Base-by-base conservation (phyloP, 495 filamentous ascomycete species). In the Annulohypoxylon maeteangense region DNA sequence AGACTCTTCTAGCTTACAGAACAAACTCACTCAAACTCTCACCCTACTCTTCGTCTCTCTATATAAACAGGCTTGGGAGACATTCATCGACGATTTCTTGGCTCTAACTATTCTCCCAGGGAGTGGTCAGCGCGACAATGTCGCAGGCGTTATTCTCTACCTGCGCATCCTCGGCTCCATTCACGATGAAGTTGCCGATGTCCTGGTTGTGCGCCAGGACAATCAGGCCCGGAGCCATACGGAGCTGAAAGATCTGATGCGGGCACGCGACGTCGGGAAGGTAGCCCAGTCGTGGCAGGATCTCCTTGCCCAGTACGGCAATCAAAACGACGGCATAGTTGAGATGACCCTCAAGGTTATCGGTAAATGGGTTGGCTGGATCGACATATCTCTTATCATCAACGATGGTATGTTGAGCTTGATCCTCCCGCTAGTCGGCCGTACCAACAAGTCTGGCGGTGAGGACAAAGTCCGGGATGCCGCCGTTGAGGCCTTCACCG, bases 291-390 rank as follows among this genome's bases (percentile, higher is more conserved):
- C 93, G 2, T 98, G 95, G 95, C 91, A 94, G 74, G 92, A 97
- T 73, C 91, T 99, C 60, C 83, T 99, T 56, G 87, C 88, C 4
- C 86, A 90, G 70, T 98, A 94, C 89, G 86, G 85, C 63, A 89
- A 89, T 62, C 87, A 87, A 42, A 88, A 96, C 71, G 88, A 94
- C 69, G 75, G 74, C 20, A 85, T 98, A 65, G 85, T 95, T 20
- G 93, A 97, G 80, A 89, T 94, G 85, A 94, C 90, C 68, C 85
- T 99, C 29, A 93, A 90, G 80, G 89, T 92, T 11, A 89, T 98
- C 51, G 93, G 93, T 18, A 92, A 92, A 76, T 99, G 96, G 96
- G 94, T 97, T 50, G 93, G 92, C 84, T 99, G 95, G 95, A 95
- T 94, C 65, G 96, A 98, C 71, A 98, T 99, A 70, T 90, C 90